Conservation (phyloP, 129 eudicot genomes). For the Ambrosia artemisiifolia region DNA sequence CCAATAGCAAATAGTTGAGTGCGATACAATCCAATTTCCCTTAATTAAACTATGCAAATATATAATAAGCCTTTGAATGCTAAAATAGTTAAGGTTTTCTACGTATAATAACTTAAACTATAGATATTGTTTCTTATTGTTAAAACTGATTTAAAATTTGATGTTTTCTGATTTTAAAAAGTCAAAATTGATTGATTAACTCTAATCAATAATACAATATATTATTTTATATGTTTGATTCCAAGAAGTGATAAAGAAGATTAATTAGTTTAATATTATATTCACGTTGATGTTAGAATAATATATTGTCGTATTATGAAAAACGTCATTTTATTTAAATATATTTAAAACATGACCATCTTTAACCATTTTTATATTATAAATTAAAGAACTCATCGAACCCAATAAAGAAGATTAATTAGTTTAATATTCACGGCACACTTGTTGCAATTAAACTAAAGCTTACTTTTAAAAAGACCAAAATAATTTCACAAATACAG, state of each 20-base stretch:
- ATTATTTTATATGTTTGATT: constrained; percentile 10
- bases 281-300: constrained; percentile 11
- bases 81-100: background rate
- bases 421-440: constrained; percentile 21
- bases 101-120: background rate
- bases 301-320: background rate
- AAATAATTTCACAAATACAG: constrained; percentile 21
- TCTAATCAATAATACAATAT: constrained; percentile 1
- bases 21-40: too few species aligned
- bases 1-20: too few species aligned
- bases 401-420: constrained; percentile 15
- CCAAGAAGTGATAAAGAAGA: constrained; percentile 16
- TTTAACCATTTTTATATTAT: constrained; percentile 4
- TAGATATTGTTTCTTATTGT: background rate
- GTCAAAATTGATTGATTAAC: constrained; percentile 24
- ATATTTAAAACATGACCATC: background rate
- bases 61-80: too few species aligned
- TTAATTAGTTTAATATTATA: too few species aligned
- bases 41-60: too few species aligned
- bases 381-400: constrained; percentile 4
- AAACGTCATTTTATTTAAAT: constrained; percentile 10
- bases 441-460: constrained; percentile 1
- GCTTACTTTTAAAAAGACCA: constrained; percentile 13
- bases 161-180: background rate
- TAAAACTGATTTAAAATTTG: background rate